Evolutionary conservation across 1,284 basidiomycete species (phyloP).

Genomic region (Ganoderma sinense): DNA sequence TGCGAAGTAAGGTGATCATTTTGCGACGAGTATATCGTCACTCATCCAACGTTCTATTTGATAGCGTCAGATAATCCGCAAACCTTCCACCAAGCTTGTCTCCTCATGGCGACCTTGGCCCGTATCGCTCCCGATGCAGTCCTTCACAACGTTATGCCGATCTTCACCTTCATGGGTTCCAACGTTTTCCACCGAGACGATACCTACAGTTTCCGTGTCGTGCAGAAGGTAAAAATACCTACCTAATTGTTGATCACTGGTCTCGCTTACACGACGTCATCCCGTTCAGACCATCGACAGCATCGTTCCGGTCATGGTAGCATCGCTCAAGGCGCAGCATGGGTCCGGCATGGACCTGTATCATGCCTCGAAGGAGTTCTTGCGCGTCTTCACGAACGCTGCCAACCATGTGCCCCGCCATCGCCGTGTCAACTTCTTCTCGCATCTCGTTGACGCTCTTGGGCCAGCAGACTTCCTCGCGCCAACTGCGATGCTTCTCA

Average conservation of each 20-base stretch:
- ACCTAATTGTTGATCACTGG: not conserved
- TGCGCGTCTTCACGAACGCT: constrained; percentile 91
- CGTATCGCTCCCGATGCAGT: constrained; percentile 90
- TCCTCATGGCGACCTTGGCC: constrained; percentile 90
- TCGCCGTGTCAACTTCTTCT: constrained; percentile 89
- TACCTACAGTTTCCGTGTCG: constrained; percentile 92
- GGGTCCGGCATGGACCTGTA: constrained; percentile 65
- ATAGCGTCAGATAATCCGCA: constrained; percentile 90
- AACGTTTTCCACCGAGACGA: constrained; percentile 97
- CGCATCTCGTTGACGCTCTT: constrained; percentile 88
- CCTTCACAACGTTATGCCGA: constrained; percentile 95
- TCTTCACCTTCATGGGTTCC: constrained; percentile 99
- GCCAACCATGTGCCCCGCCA: constrained; percentile 89
- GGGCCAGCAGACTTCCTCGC: constrained; percentile 86
- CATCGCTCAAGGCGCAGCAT: constrained; percentile 71
- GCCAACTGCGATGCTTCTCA: constrained; percentile 86
- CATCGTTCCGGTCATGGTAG: constrained; percentile 93
- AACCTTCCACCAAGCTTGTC: constrained; percentile 91
- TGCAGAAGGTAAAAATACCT: constrained; percentile 76
- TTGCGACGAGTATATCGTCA: constrained; percentile 8
- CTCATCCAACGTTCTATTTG: constrained; percentile 1
- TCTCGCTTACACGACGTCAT: not conserved
- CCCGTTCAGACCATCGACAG: constrained; percentile 81
- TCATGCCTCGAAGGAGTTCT: constrained; percentile 73
- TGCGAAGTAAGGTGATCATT: constrained; percentile 65